Evolutionary conservation across 2,329 filamentous ascomycete genomes (phyloP).

Genomic region (Taxawa tesnikishii): DNA sequence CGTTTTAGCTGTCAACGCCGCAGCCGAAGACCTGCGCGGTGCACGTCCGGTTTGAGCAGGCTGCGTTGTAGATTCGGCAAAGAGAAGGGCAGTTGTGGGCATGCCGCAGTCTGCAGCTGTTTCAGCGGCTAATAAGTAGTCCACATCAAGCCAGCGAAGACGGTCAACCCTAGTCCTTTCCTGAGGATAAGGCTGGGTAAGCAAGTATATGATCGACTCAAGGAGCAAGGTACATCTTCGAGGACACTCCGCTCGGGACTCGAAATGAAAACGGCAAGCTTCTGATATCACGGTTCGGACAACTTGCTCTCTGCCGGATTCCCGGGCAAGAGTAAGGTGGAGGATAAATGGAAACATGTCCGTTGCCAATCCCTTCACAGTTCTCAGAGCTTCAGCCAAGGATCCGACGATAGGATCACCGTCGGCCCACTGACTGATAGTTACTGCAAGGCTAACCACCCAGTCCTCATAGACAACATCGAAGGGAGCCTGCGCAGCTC

Average conservation of each 20-base stretch:
- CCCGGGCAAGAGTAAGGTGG: slow-evolving; percentile 64
- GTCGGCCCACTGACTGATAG: slow-evolving; percentile 38
- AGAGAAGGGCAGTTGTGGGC: slow-evolving; percentile 74
- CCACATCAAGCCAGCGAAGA: slow-evolving; percentile 72
- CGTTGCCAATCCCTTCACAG: slow-evolving; percentile 2
- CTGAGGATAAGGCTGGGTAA: slow-evolving; percentile 61
- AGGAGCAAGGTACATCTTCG: slow-evolving; percentile 59
- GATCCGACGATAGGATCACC: slow-evolving; percentile 58
- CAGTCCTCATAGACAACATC: slow-evolving; percentile 11
- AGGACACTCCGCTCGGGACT: slow-evolving; percentile 24
- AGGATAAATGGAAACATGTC: slow-evolving; percentile 47
- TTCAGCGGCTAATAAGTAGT: slow-evolving; percentile 55
- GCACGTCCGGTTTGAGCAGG: slow-evolving; percentile 19
- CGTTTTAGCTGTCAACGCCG: slow-evolving; percentile 29
- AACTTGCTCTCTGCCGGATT: slow-evolving; percentile 48
- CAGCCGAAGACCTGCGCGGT: slow-evolving; percentile 54
- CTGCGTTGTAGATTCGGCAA: slow-evolving; percentile 51
- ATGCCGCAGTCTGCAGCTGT: slow-evolving; percentile 71
- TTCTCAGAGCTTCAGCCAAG: slow-evolving; percentile 25
- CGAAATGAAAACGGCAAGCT: slow-evolving; percentile 53
- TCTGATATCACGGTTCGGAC: slow-evolving; percentile 53
- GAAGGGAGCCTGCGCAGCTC: slow-evolving; percentile 1
- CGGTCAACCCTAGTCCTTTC: slow-evolving; percentile 73
- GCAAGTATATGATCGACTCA: slow-evolving; percentile 74
- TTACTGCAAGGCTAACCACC: slow-evolving; percentile 13